Evolutionary conservation across 2,329 filamentous ascomycete species (phyloP).

Genomic region (Fusarium beomiforme): DNA sequence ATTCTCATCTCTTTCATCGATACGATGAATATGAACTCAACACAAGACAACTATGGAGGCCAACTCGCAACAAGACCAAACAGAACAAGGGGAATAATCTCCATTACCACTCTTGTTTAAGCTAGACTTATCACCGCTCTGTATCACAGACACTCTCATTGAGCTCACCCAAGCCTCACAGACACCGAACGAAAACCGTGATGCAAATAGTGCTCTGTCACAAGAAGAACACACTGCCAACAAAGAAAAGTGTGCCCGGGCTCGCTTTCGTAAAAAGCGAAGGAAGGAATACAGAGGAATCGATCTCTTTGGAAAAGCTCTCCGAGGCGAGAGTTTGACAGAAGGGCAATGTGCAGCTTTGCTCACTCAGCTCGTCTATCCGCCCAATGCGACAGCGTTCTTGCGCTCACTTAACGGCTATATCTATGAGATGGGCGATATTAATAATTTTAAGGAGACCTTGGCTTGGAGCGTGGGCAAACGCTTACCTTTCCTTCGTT

Average conservation of each 20-base stretch:
- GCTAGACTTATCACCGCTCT: background rate
- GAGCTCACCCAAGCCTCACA: background rate
- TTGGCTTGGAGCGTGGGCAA: background rate
- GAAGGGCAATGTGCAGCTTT: background rate
- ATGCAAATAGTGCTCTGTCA: background rate
- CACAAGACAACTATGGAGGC: background rate
- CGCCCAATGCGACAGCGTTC: background rate
- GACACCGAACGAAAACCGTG: background rate
- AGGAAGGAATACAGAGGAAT: background rate
- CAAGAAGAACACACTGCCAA: background rate
- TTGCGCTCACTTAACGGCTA: background rate
- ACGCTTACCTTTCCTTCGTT: background rate
- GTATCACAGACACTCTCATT: background rate
- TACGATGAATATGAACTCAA: background rate
- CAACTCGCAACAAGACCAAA: background rate
- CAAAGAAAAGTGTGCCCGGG: background rate
- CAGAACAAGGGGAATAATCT: rapidly evolving
- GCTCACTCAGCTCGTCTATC: background rate
- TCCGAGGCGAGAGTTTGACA: background rate
- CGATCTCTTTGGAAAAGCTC: background rate
- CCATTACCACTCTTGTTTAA: background rate
- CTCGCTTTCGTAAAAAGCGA: background rate
- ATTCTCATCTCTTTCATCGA: background rate
- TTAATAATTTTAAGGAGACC: background rate
- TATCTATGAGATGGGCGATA: background rate